phyloP scores from a whole-genome alignment of 108 stramenopile species.

The Conticribra weissflogii region DNA sequence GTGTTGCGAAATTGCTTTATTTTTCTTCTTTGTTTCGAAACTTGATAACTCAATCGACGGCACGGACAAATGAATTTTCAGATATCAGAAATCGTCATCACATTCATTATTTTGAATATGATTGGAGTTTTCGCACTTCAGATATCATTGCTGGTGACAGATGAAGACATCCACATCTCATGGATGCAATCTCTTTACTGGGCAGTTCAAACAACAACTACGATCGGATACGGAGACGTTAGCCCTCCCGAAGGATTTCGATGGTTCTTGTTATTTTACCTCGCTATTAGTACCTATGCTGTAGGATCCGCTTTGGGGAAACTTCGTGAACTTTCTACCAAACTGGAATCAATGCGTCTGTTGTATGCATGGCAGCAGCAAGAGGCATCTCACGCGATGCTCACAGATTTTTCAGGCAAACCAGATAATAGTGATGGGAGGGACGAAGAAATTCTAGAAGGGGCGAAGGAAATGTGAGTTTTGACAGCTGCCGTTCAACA shows the following conservation, averaged over 20 bases:
- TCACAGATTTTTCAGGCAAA: slow-evolving; percentile 26
- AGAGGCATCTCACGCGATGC: slow-evolving; percentile 35
- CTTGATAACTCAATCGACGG: too few relatives aligned
- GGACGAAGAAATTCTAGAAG: too few relatives aligned
- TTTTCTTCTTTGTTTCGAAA: too few relatives aligned
- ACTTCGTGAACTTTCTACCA: slow-evolving; percentile 30
- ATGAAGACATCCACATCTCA: slow-evolving; percentile 27
- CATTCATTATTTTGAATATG: slow-evolving; percentile 47
- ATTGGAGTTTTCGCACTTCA: slow-evolving; percentile 42
- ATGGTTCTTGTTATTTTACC: slow-evolving; percentile 57
- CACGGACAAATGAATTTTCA: too few relatives aligned
- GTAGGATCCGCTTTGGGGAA: slow-evolving; percentile 47
- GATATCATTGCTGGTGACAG: slow-evolving; percentile 27
- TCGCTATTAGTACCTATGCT: slow-evolving; percentile 52
- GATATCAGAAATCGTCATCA: slow-evolving; percentile 34
- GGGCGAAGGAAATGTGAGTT: slow-evolving; percentile 22
- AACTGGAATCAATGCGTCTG: slow-evolving; percentile 33
- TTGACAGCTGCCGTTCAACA: too few relatives aligned
- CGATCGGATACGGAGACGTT: slow-evolving; percentile 45
- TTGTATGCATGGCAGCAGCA: slow-evolving; percentile 58
- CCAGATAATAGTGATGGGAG: slow-evolving; percentile 8
- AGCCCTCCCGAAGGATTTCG: slow-evolving; percentile 46
- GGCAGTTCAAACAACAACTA: slow-evolving; percentile 53
- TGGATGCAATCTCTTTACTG: slow-evolving; percentile 68
- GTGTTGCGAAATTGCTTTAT: too few relatives aligned